A percentile compares a stretch with the other conserved stretches of the same genome.
Evolutionary conservation across 768 basidiomycete species (phyloP).

Genomic region (Mycena leptocephala): DNA sequence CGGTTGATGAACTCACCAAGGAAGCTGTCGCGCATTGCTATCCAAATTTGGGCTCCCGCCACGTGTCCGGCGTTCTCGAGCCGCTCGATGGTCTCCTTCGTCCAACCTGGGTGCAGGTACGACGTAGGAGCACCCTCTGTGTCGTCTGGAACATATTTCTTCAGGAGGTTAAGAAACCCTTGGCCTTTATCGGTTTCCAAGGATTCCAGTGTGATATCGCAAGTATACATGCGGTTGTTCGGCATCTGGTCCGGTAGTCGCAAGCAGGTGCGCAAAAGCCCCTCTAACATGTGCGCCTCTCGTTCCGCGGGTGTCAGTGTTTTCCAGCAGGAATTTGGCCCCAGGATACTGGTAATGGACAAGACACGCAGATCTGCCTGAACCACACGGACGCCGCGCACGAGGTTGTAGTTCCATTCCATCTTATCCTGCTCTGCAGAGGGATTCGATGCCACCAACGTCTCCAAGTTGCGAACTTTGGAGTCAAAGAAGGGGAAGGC

Average conservation of each 20-base stretch:
- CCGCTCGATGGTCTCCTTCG: conserved; percentile 16
- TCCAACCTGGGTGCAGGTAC: conserved; percentile 17
- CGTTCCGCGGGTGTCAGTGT: conserved; percentile 22
- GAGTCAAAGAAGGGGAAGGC: conserved; percentile 18
- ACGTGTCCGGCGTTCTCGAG: conserved; percentile 22
- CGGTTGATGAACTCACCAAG: conserved; percentile 16
- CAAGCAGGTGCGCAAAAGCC: conserved; percentile 23
- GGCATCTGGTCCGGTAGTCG: conserved; percentile 1
- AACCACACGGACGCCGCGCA: conserved; percentile 14
- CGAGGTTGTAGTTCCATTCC: conserved; percentile 4
- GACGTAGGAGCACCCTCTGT: conserved; percentile 4
- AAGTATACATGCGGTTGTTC: conserved; percentile 9
- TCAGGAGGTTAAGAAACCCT: conserved; percentile 19
- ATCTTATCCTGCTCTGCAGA: conserved; percentile 13
- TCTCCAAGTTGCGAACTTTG: conserved; percentile 18
- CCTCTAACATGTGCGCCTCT: conserved; percentile 22
- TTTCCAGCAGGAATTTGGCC: conserved; percentile 18
- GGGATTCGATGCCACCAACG: conserved; percentile 15
- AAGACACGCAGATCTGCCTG: conserved; percentile 21
- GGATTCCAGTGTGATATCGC: conserved; percentile 15
- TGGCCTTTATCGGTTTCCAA: conserved; percentile 18
- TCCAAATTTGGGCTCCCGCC: conserved; percentile 5
- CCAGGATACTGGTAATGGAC: conserved; percentile 18
- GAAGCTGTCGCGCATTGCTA: conserved; percentile 18
- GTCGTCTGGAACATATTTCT: conserved; percentile 18